Evolutionary conservation across 225 moss, liverwort and hornwort species (phyloP).

Genomic region (Bryoerythrophyllum caledonicum): DNA sequence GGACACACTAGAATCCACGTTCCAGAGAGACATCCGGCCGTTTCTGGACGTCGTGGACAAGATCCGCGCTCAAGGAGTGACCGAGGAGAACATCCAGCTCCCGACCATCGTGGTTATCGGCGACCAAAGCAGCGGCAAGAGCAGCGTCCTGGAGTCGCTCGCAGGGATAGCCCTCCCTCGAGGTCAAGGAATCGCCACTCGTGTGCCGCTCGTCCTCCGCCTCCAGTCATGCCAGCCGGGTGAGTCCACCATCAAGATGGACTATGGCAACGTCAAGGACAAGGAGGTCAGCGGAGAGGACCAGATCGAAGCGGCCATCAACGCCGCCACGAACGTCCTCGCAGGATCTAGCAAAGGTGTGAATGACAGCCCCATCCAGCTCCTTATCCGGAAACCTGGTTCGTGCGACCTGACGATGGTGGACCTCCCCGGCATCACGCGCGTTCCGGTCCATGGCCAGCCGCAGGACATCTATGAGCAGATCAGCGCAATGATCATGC

Average conservation of each 20-base stretch:
- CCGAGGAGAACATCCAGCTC: constrained; percentile 24
- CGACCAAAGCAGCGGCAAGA: neutral
- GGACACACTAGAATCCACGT: neutral
- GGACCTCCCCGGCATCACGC: neutral
- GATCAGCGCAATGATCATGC: neutral
- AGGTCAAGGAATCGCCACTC: neutral
- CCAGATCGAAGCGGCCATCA: constrained; percentile 20
- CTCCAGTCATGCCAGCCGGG: neutral
- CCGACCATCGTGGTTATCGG: neutral
- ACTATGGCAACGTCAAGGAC: neutral
- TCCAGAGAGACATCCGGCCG: constrained; percentile 27
- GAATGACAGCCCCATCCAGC: neutral
- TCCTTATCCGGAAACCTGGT: neutral
- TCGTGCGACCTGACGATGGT: neutral
- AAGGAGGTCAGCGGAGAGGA: constrained; percentile 1
- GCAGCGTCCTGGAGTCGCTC: neutral
- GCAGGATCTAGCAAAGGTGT: neutral
- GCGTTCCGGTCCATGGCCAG: neutral
- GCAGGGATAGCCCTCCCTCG: neutral
- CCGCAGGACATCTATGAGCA: neutral
- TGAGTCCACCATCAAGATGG: constrained; percentile 9
- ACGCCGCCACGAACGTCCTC: neutral
- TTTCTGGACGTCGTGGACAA: constrained; percentile 34
- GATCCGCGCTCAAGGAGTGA: constrained; percentile 32
- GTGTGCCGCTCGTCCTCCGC: neutral